Evolutionary conservation across 257 asterid species (phyloP), one percentile per base, ranked within the genome.

Genomic region (Gentiana straminea): DNA sequence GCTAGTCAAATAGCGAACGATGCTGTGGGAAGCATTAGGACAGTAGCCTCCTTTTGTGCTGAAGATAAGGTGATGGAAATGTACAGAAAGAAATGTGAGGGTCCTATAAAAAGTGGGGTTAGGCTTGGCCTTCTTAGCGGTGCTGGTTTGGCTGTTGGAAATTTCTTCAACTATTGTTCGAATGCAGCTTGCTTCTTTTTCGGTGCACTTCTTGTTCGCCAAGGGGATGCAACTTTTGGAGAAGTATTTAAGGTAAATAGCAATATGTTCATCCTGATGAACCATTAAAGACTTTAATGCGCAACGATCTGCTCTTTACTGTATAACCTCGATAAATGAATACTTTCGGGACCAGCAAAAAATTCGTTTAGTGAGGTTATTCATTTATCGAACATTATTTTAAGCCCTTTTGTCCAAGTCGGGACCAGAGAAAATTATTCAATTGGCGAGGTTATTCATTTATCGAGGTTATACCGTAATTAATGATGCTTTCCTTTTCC

Each of bases 1-100:
- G 95, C 95, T 4, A 86, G 95, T 49, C 95, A 86, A 61, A 77
- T 83, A 43, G 95, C 95, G 35, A 86, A 75, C 6, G 95, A 86
- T 44, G 95, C 93, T 1, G 93, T 83, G 2, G 67, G 93, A 57
- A 73, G 93, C 63, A 81, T 86, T 37, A 79, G 95, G 71, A 80
- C 95, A 3, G 93, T 86, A 65, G 84, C 89, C 4, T 86, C 95
- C 4, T 86, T 83, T 54, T 67, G 87, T 41, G 89, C 93, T 13
- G 95, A 86, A 60, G 86, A 79, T 39, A 83, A 74, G 58, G 82
- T 83, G 64, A 79, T 81, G 73, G 77, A 67, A 51, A 74, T 67
- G 73, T 86, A 81, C 13, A 73, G 75, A 75, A 54, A 70, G 58
- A 86, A 86, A 71, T 83, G 91, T 4, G 79, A 69, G 66, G 77